These are phyloP conservation scores for Paracoccidioides lutzii DNA, from an alignment of 2,329 filamentous ascomycete genomes.

Conservation along the genomic window DNA sequence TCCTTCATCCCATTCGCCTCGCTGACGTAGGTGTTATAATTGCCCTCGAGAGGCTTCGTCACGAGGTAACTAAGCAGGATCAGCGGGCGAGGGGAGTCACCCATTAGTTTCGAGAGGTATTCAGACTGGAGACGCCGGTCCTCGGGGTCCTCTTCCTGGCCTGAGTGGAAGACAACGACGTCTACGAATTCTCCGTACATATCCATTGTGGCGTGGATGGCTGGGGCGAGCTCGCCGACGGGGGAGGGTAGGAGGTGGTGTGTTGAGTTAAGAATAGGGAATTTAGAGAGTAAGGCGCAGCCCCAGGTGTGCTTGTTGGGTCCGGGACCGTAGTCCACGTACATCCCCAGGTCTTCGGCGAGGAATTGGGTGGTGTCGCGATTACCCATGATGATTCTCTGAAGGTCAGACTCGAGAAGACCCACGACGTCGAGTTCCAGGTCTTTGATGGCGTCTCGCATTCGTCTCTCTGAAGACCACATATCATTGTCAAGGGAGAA, in stretches of 20 bases:
- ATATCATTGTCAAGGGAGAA: constrained; percentile 97
- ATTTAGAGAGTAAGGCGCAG: constrained; percentile 82
- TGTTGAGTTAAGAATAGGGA: constrained; percentile 92
- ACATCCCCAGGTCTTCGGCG: constrained; percentile 95
- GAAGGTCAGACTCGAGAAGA: constrained; percentile 82
- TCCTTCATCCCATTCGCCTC: constrained; percentile 83
- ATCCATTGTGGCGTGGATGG: constrained; percentile 91
- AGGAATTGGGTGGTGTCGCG: constrained; percentile 90
- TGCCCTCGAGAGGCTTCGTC: constrained; percentile 76
- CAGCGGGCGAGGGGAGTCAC: constrained; percentile 61
- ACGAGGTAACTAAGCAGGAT: constrained; percentile 88
- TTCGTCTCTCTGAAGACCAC: constrained; percentile 93
- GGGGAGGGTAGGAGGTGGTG: constrained; percentile 90
- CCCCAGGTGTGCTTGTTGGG: constrained; percentile 99
- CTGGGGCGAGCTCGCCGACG: constrained; percentile 85
- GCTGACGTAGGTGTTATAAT: constrained; percentile 93
- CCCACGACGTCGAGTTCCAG: constrained; percentile 95
- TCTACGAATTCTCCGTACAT: constrained; percentile 83
- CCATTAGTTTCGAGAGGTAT: constrained; percentile 83
- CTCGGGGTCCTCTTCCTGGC: constrained; percentile 91
- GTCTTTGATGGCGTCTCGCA: constrained; percentile 81
- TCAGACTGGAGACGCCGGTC: constrained; percentile 75
- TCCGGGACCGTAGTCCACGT: constrained; percentile 90
- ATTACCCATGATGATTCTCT: constrained; percentile 99
- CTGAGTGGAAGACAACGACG: constrained; percentile 96